phyloP scores from a whole-genome alignment of 176 grass and related monocot genomes.

The Oryza meyeriana region DNA sequence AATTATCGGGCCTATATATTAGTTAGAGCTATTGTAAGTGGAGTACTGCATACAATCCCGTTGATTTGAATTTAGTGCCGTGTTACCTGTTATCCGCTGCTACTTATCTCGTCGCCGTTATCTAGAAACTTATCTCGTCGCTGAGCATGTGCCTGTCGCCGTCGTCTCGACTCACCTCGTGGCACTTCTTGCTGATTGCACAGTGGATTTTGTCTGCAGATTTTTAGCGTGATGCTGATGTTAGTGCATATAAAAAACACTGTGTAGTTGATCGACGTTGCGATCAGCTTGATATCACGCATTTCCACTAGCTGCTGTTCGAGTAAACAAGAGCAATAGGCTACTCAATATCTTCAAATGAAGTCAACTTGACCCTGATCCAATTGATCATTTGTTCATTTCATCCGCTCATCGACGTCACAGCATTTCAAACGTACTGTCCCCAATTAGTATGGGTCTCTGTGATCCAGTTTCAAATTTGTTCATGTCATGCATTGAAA shows the following conservation, averaged over 20 bases:
- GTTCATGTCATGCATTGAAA: not conserved
- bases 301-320: not conserved
- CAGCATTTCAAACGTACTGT: not conserved
- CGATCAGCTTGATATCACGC: not conserved
- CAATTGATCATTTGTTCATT: not conserved
- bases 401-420: not conserved
- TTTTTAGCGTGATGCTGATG: not conserved
- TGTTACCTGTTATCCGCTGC: not conserved
- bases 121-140: not conserved
- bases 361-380: not conserved
- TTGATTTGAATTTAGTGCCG: not conserved
- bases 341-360: not conserved
- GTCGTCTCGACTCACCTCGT: not conserved
- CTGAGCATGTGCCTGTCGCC: not conserved
- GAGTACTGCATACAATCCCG: no score
- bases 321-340: not conserved
- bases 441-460: not conserved
- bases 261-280: not conserved
- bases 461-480: not conserved
- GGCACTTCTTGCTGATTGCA: not conserved
- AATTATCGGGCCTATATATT: no score
- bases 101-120: not conserved
- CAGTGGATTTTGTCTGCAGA: not conserved
- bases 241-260: not conserved
- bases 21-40: no score